phyloP scores from a whole-genome alignment of 257 asterid genomes.

The Lantana camara region DNA sequence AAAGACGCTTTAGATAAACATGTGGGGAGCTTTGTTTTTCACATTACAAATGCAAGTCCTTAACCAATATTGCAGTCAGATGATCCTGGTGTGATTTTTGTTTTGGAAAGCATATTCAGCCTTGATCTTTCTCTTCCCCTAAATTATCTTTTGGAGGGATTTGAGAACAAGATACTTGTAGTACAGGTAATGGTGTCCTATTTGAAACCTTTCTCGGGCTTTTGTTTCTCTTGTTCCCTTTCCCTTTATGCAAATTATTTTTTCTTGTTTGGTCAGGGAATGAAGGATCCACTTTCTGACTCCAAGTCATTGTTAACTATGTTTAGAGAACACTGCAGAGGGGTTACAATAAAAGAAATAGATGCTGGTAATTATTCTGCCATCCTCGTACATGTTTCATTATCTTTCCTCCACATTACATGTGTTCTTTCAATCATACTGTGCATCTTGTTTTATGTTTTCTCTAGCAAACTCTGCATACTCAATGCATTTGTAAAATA shows the following conservation, averaged over 20 bases:
- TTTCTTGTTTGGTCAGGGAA: slow-evolving; percentile 59
- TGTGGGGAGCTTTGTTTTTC: neutral
- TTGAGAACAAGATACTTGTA: slow-evolving; percentile 58
- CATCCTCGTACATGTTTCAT: too few relatives aligned
- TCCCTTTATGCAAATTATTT: neutral
- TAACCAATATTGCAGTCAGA: slow-evolving; percentile 59
- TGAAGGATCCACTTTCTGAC: slow-evolving; percentile 77
- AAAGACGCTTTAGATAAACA: neutral
- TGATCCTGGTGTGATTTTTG: slow-evolving; percentile 79
- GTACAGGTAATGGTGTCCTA: slow-evolving; percentile 57
- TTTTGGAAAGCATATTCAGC: slow-evolving; percentile 82
- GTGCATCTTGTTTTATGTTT: too few relatives aligned
- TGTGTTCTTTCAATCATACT: neutral
- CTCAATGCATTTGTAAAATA: too few relatives aligned
- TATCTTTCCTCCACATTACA: neutral
- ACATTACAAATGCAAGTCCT: slow-evolving; percentile 40
- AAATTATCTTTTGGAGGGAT: slow-evolving; percentile 71
- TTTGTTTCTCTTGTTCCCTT: neutral
- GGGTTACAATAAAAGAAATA: slow-evolving; percentile 58
- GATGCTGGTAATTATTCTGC: slow-evolving; percentile 65
- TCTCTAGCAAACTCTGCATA: too few relatives aligned
- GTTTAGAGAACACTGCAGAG: slow-evolving; percentile 63
- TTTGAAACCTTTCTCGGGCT: slow-evolving; percentile 16
- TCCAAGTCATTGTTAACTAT: slow-evolving; percentile 55
- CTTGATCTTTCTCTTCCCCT: slow-evolving; percentile 87